Evolutionary conservation across 2,329 filamentous ascomycete species (phyloP), one percentile per base, ranked within the genome.

Genomic region (Aspergillus persii): DNA sequence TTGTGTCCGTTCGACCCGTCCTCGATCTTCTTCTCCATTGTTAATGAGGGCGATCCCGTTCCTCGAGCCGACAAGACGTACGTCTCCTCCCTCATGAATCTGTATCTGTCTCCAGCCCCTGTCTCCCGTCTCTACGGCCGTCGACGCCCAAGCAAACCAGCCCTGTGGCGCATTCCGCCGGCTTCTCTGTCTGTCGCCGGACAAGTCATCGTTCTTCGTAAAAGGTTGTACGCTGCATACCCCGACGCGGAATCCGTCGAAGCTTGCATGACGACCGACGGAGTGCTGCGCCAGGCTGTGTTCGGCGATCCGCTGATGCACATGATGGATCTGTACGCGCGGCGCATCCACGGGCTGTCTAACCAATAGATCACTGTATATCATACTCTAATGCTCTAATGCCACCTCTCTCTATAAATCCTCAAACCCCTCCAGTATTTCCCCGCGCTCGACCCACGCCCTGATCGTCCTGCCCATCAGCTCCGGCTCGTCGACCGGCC

Each of bases 21-120:
- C 30, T 92, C 86, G 58, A 71, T 94, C 4, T 96, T 96, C 71
- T 82, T 91, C 54, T 86, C 84, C 47, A 92, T 96, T 70, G 81
- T 93, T 67, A 96, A 96, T 69, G 91, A 96, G 72, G 92, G 92
- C 3, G 92, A 96, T 64, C 91, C 90, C 0, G 89, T 96, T 0
- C 82, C 85, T 0, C 79, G 92, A 30, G 91, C 91, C 0, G 91
- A 96, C 69, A 89, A 86, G 73, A 83, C 85, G 0, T 94, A 96
- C 66, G 81, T 96, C 15, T 84, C 83, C 62, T 90, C 86, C 36
- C 79, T 96, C 8, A 75, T 95, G 1, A 87, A 90, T 60, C 79
- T 96, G 0, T 89, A 91, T 58, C 83, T 86, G 1, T 81, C 83
- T 0, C 85, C 90, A 0, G 75, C 82, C 1, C 86, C 88, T 7